phyloP scores from a whole-genome alignment of 495 filamentous ascomycete species.

The Collariella sp. region DNA sequence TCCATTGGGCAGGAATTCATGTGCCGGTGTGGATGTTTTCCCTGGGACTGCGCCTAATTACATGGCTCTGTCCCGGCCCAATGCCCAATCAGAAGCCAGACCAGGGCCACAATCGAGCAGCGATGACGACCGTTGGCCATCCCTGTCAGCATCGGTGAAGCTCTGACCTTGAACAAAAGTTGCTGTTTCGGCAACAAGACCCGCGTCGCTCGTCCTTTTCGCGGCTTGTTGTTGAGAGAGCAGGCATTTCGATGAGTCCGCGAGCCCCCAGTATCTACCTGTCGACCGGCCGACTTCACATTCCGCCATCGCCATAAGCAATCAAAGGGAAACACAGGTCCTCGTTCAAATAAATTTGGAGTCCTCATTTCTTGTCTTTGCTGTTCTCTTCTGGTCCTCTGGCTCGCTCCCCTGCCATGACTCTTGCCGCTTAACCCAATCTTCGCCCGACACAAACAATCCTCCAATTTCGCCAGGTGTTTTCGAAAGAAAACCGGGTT shows the following conservation, averaged over 20 bases:
- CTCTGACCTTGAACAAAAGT: conserved; percentile 8
- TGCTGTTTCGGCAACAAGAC: neutral
- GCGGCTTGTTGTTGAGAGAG: neutral
- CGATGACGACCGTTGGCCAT: conserved; percentile 25
- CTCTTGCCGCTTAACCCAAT: conserved; percentile 9
- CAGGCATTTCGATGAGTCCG: neutral
- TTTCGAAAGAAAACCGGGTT: neutral
- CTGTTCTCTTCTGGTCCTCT: neutral
- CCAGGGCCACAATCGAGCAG: conserved; percentile 13
- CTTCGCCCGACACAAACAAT: conserved; percentile 4
- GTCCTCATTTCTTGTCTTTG: neutral
- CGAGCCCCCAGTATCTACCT: neutral
- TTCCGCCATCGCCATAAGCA: neutral
- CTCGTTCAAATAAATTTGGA: neutral
- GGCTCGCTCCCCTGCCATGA: neutral
- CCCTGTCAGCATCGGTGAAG: conserved; percentile 12
- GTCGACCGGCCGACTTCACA: neutral
- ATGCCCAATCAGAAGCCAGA: neutral
- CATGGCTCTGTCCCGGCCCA: neutral
- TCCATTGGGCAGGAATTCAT: neutral
- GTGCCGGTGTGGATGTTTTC: neutral
- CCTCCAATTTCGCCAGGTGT: neutral
- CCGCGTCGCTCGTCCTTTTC: neutral
- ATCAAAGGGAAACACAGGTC: neutral
- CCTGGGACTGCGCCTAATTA: conserved; percentile 1